Evolutionary conservation across 1,284 basidiomycete species (phyloP), one percentile per base, ranked within the genome.

Genomic region (Ustilago sp.): DNA sequence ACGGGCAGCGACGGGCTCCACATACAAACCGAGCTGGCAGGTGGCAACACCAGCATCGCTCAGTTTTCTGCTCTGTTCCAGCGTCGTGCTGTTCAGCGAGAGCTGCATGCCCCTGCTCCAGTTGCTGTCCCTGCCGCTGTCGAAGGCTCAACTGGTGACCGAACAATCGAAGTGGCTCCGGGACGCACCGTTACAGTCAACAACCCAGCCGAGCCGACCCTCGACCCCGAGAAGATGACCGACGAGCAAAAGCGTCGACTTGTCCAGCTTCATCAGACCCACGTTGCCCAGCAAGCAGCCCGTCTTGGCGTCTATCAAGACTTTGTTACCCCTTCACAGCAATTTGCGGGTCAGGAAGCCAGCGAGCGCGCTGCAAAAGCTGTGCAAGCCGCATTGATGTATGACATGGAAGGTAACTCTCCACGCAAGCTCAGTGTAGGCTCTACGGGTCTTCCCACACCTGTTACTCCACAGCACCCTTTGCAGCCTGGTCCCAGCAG

Each of bases 361-460:
- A 76, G 70, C 67, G 73, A 79, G 56, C 66, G 69, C 0, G 76
- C 77, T 3, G 79, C 76, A 47, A 73, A 75, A 47, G 70, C 79
- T 0, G 79, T 79, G 0, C 76, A 79, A 41, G 79, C 79, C 0
- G 79, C 79, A 3, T 63, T 79, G 2, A 69, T 80, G 74, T 80
- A 79, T 36, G 76, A 73, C 6, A 73, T 75, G 73, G 79, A 79
- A 23, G 71, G 65, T 47, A 76, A 61, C 47, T 63, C 71, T 1
- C 69, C 72, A n/a, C 68, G 73, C 17, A 73, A 67, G 55, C 60
- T 76, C 56, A 72, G 69, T 41, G 51, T 68, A 6, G 74, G 70
- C 7, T 67, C 68, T 23, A 74, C 71, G 5, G 78, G 73, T 7
- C 28, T 80, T 45, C 61, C 53, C 2, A 80, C 78, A 2, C 78